Base-by-base conservation (phyloP, 495 filamentous ascomycete species). In the Parathielavia appendiculata region DNA sequence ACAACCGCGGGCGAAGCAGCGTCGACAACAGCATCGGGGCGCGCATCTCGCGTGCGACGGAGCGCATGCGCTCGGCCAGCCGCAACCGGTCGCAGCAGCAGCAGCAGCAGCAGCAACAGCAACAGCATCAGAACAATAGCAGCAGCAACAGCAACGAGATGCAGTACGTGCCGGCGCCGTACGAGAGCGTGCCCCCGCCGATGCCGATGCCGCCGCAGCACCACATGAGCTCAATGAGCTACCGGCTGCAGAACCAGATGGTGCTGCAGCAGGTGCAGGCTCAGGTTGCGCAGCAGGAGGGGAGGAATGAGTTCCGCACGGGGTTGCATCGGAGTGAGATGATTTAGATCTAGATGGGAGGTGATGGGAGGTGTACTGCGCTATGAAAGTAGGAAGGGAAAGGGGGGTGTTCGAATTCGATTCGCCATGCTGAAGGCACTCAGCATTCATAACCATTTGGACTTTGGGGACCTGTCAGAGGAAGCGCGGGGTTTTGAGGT, bases 51-150 rank as follows among this genome's bases (percentile, higher is more conserved):
- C 84, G 85, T 14, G 76, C 87, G 9, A 85, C 87, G 0, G 82
- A 83, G 51, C 80, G 87, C 16, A 83, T 90, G 75, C 79, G 86
- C 17, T 86, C 83, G n/a, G 83, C 76, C 17, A 86, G 81, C 68
- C 81, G 86, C 30, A 67, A 9, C 80, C 82, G 41, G 83, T 83
- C 66, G 81, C 38, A 13, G 32, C 30, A 4, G 32, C 47, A 16
- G n/a, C 70, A 73, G 67, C 72, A 75, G 16, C 75, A 75, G 0
- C 73, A 76, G 55, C 26, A 30, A 62, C 69, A 7, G 7, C 20
- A 6, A 22, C n/a, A 23, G 17, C 32, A 16, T 13, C 14, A 20
- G 14, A 23, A 9, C 43, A 19, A 19, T 8, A 23, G 43, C 43
- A 10, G 43, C 5, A 10, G 43, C 17, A 23, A 9, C 43, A 19